Evolutionary conservation across 2,329 filamentous ascomycete species (phyloP).

Genomic region (Botrytis sinoallii): DNA sequence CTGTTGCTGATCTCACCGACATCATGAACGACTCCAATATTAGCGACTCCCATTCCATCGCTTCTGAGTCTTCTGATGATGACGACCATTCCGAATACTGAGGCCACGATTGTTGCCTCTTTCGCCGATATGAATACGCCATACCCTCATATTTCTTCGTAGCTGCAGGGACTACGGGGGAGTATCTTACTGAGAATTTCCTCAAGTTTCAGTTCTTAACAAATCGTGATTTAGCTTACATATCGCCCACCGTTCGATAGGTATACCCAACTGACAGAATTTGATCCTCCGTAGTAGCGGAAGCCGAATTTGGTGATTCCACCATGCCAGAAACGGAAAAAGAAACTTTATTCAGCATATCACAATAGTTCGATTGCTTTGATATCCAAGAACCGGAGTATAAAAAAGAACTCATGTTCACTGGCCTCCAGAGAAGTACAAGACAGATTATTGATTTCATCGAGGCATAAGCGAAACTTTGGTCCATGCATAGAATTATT

Average conservation of each 20-base stretch:
- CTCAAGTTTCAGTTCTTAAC: constrained; percentile 40
- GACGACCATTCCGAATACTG: no score
- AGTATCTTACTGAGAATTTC: constrained; percentile 40
- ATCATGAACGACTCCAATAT: background rate
- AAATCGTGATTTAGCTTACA: constrained; percentile 22
- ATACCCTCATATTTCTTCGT: constrained; percentile 48
- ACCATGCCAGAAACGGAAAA: background rate
- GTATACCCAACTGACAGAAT: constrained; percentile 29
- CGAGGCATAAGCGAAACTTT: constrained; percentile 37
- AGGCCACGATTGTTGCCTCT: no score
- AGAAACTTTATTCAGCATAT: constrained; percentile 21
- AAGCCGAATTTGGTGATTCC: background rate
- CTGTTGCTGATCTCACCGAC: background rate
- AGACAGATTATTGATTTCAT: constrained; percentile 38
- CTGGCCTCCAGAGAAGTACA: constrained; percentile 43
- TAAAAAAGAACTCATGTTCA: constrained; percentile 43
- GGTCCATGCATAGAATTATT: constrained; percentile 42
- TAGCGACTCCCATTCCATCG: background rate
- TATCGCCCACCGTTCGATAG: constrained; percentile 27
- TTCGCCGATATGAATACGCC: constrained; percentile 9
- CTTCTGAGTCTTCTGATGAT: background rate
- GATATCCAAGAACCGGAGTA: constrained; percentile 42
- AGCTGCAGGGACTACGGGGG: constrained; percentile 40
- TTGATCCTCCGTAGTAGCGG: constrained; percentile 27
- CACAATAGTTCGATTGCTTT: constrained; percentile 53